phyloP scores from a whole-genome alignment of 2,329 filamentous ascomycete species.

The Magnaporthiopsis rhizophila region DNA sequence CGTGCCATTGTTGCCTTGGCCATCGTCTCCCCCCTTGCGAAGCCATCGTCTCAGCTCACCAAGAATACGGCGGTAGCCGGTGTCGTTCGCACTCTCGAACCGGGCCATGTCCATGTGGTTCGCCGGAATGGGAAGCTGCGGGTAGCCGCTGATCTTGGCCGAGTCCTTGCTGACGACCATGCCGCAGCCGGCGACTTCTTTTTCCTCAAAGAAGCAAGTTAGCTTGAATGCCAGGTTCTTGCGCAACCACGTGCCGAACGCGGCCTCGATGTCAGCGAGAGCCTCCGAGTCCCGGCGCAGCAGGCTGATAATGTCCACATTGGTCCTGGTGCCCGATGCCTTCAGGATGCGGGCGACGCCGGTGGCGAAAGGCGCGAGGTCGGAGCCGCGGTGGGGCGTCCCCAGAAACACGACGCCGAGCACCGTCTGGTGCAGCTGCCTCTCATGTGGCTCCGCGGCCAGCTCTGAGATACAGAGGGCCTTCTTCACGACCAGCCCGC shows the following conservation, averaged over 20 bases:
- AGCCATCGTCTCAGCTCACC: conserved; percentile 17
- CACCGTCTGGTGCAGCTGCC: conserved; percentile 19
- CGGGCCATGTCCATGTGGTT: conserved; percentile 20
- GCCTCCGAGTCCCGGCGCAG: conserved; percentile 20
- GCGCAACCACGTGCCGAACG: conserved; percentile 15
- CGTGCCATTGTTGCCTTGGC: too few species aligned
- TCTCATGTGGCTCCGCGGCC: conserved; percentile 19
- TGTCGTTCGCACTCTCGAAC: conserved; percentile 15
- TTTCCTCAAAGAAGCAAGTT: neutral
- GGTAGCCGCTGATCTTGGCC: conserved; percentile 22
- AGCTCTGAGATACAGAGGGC: conserved; percentile 25
- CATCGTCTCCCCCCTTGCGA: too few species aligned
- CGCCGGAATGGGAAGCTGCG: conserved; percentile 19
- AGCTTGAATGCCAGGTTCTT: too few species aligned
- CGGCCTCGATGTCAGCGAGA: conserved; percentile 20
- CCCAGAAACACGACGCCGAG: conserved; percentile 28
- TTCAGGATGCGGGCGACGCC: conserved; percentile 23
- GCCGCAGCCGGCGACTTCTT: conserved; percentile 8
- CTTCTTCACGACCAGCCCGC: conserved; percentile 30
- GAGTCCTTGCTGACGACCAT: conserved; percentile 19
- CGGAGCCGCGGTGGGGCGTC: conserved; percentile 27
- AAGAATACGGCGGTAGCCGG: conserved; percentile 17
- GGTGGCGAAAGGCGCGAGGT: conserved; percentile 24
- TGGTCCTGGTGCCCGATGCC: conserved; percentile 14
- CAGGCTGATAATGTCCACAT: conserved; percentile 16